Evolutionary conservation across 2,329 filamentous ascomycete species (phyloP).

Genomic region (Alternaria angustiovoidea): DNA sequence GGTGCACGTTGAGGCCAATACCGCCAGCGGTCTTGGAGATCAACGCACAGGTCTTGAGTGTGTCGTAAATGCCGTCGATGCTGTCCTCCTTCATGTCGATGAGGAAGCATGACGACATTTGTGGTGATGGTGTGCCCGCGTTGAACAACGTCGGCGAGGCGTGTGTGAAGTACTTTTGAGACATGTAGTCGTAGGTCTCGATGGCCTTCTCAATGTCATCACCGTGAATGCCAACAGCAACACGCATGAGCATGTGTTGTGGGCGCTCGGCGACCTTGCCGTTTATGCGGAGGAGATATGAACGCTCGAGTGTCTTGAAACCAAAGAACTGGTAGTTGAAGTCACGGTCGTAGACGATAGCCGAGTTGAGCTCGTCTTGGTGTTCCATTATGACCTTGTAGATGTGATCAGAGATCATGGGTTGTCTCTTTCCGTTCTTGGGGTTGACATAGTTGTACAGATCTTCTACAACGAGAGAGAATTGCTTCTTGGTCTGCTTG

Average conservation of each 20-base stretch:
- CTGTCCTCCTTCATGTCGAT: constrained; percentile 99
- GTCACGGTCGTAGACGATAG: constrained; percentile 98
- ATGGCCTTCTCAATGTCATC: constrained; percentile 93
- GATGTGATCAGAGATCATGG: constrained; percentile 93
- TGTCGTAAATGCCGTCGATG: constrained; percentile 99
- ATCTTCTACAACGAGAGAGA: constrained; percentile 92
- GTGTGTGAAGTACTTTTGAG: constrained; percentile 97
- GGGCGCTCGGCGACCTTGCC: constrained; percentile 97
- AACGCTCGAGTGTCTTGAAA: constrained; percentile 98
- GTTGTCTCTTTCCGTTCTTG: constrained; percentile 81
- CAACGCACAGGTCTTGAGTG: constrained; percentile 98
- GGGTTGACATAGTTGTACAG: constrained; percentile 97
- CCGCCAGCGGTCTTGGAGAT: constrained; percentile 99
- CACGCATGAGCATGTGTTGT: constrained; percentile 99
- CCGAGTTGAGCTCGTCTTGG: constrained; percentile 96
- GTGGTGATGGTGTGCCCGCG: constrained; percentile 90
- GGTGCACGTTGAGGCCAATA: constrained; percentile 95
- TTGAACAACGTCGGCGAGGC: constrained; percentile 98
- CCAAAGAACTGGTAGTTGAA: constrained; percentile 99
- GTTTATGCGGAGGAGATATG: constrained; percentile 93
- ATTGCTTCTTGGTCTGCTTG: constrained; percentile 99
- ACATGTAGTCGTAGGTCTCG: constrained; percentile 99
- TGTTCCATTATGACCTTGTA: constrained; percentile 96
- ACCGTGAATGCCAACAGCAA: constrained; percentile 94
- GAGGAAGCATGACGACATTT: constrained; percentile 97